Percentiles rank a stretch among this genome's conserved stretches.
Conservation (phyloP, 176 grass and related monocot genomes). For the Echinochloa phyllopogon region DNA sequence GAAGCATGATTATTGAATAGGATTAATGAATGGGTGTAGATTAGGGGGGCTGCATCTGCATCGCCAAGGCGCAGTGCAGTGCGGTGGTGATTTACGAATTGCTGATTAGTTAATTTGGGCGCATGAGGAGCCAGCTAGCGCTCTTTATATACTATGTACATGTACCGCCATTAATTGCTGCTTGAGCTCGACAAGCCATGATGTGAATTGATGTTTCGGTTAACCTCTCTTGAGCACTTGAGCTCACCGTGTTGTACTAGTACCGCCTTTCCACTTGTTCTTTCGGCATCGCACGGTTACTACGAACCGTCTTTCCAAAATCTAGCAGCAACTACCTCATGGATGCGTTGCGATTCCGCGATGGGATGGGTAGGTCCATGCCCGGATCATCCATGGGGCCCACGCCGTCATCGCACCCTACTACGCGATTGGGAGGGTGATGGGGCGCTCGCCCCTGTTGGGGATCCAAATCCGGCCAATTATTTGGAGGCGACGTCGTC, state of each 20-base stretch:
- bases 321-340: neutral
- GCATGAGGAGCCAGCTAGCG: conserved; percentile 33
- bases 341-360: neutral
- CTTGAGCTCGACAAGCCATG: conserved; percentile 41
- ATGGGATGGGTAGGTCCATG: neutral
- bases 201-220: conserved; percentile 46
- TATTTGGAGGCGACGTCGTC: conserved; percentile 41
- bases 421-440: neutral
- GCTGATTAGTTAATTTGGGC: conserved; percentile 58
- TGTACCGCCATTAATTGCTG: conserved; percentile 42
- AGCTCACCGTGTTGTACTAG: neutral
- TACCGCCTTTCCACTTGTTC: conserved; percentile 20
- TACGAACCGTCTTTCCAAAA: neutral
- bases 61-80: neutral
- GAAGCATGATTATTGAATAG: conserved; percentile 30
- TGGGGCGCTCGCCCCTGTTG: neutral
- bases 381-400: neutral
- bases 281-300: neutral
- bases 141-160: conserved; percentile 53
- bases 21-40: conserved; percentile 46
- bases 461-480: conserved; percentile 26
- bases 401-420: neutral
- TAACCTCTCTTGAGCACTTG: neutral
- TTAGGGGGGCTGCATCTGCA: conserved; percentile 18
- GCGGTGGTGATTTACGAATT: conserved; percentile 15